Percentiles rank a stretch among this genome's conserved stretches.
Conservation (phyloP, 176 grass and related monocot species). For the Stipa capillata region DNA sequence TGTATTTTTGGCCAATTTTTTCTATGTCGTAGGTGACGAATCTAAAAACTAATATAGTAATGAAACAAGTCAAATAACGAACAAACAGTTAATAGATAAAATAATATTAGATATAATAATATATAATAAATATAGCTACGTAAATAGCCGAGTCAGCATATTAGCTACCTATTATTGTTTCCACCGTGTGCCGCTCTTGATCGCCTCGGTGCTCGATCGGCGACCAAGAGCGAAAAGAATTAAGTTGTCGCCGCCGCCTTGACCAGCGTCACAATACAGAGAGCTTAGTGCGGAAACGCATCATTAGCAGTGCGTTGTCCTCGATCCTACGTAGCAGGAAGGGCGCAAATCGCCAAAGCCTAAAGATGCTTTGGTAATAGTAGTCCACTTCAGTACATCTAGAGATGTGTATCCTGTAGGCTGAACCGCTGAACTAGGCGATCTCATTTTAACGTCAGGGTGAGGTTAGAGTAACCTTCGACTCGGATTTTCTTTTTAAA, state of each 20-base stretch:
- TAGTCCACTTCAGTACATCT: not conserved
- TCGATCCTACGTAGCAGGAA: not conserved
- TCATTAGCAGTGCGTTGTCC: not conserved
- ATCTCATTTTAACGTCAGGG: not conserved
- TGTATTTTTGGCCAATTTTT: too few relatives aligned
- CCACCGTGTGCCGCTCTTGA: too few relatives aligned
- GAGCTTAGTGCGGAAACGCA: not conserved
- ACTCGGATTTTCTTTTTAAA: too few relatives aligned
- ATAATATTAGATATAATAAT: too few relatives aligned
- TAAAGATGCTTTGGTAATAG: not conserved
- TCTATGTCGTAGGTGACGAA: too few relatives aligned
- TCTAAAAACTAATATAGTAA: too few relatives aligned
- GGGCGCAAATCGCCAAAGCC: not conserved
- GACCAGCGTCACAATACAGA: not conserved
- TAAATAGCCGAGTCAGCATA: too few relatives aligned
- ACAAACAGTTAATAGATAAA: too few relatives aligned
- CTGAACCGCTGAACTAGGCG: not conserved
- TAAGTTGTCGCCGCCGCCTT: not conserved
- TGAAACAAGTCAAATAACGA: too few relatives aligned
- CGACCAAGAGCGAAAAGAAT: not conserved
- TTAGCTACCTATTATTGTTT: not conserved
- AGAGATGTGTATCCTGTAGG: too few relatives aligned
- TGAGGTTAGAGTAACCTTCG: slow-evolving; percentile 16
- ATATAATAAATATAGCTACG: too few relatives aligned
- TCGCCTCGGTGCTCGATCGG: too few relatives aligned